Evolutionary conservation across 2,329 filamentous ascomycete genomes (phyloP), one percentile per base, ranked within the genome.

Genomic region (Xylaria sp.): DNA sequence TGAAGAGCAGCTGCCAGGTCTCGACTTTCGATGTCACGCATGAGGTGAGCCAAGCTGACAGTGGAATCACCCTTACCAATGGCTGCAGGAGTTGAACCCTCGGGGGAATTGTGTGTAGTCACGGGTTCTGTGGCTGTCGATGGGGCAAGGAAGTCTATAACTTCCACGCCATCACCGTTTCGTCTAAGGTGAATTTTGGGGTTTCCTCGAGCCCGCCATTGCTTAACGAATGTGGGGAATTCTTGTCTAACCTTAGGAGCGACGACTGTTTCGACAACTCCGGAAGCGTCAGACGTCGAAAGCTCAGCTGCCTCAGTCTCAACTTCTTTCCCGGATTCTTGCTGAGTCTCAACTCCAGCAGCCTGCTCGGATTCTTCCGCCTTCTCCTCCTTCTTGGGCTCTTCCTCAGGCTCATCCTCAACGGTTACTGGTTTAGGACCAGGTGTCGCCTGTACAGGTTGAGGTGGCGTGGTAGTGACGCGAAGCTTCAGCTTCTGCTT

Each of bases 401-500:
- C 68, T 20, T 68, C 59, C 46, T 76, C 73, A 9, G 78, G 79
- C 50, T 83, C 84, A 66, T 88, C 85, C 74, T 90, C 85, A 64
- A 87, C 81, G 7, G 84, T 84, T 51, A 85, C 84, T 13, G 83
- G 79, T 75, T 82, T 80, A 20, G 82, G 81, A 6, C 72, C 70
- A 12, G 74, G 70, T 68, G 75, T 81, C 72, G 78, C 77, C 65
- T 82, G 52, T 23, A 54, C 80, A 8, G 77, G 72, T 18, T 79
- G 66, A 52, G 34, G 41, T 15, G 66, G 72, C 50, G 80, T 79
- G 41, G 86, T 76, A 18, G 88, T 91, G 46, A 92, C 91, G 74
- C 90, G 93, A 69, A 99, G 88, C 82, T 96, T 94, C 75, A 99
- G 90, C 90, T 98, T 99, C 74, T 94, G 90, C 87, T 99, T 99